Evolutionary conservation across 192 early-diverging fungal species (phyloP).

Genomic region (Helicostylum pulchrum): DNA sequence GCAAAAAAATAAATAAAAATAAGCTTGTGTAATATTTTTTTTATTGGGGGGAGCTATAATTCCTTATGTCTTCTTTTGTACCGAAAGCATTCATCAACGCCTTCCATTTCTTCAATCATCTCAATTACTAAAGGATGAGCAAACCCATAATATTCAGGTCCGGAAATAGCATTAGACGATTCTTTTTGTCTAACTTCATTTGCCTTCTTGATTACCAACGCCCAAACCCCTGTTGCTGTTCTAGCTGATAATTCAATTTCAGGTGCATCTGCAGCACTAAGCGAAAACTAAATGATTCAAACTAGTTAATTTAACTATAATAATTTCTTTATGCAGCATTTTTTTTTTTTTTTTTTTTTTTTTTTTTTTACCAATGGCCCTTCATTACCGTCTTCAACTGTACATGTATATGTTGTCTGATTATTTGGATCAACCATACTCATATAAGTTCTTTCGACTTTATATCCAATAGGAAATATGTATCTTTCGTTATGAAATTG

Average conservation of each 20-base stretch:
- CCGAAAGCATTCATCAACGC: conserved; percentile 56
- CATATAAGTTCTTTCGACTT: conserved; percentile 56
- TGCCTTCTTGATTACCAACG: conserved; percentile 62
- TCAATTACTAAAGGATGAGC: conserved; percentile 71
- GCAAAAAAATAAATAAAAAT: neutral
- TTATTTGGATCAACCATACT: conserved; percentile 61
- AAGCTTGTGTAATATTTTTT: neutral
- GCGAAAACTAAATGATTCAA: conserved; percentile 48
- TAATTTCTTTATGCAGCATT: neutral
- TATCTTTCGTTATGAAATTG: conserved; percentile 77
- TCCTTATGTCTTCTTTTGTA: conserved; percentile 36
- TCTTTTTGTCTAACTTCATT: conserved; percentile 65
- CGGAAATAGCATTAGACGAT: conserved; percentile 66
- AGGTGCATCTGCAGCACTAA: conserved; percentile 66
- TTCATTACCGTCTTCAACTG: conserved; percentile 64
- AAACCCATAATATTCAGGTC: conserved; percentile 85
- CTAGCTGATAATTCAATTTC: conserved; percentile 50
- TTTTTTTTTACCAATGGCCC: conserved; percentile 42
- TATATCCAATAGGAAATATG: conserved; percentile 81
- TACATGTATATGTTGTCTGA: conserved; percentile 63
- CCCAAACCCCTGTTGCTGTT: conserved; percentile 79
- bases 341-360: neutral
- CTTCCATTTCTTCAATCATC: conserved; percentile 76
- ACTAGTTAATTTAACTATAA: no score
- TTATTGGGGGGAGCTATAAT: neutral